Percentiles rank a stretch among this genome's conserved stretches.
These are phyloP conservation scores for Macaranga tanarius DNA, from an alignment of 441 rosid species.

Conservation along the genomic window DNA sequence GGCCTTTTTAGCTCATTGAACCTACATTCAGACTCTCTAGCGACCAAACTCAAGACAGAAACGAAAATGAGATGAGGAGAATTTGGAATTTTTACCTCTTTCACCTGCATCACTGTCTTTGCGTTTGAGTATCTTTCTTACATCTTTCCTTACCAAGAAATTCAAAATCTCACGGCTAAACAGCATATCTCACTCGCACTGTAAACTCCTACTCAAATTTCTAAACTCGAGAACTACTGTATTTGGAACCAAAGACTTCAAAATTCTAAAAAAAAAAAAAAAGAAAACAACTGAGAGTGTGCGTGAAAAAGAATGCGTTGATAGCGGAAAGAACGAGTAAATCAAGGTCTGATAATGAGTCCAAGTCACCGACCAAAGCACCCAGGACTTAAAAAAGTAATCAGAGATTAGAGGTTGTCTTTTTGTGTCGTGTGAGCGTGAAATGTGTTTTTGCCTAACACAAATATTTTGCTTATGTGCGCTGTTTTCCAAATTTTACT, in stretches of 20 bases:
- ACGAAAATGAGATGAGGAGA: not conserved
- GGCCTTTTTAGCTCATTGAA: too few species aligned
- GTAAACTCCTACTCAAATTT: not conserved
- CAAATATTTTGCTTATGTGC: too few species aligned
- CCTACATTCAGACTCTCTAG: too few species aligned
- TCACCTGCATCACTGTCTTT: conserved; percentile 88
- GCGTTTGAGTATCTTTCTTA: conserved; percentile 75
- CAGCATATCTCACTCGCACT: conserved; percentile 15
- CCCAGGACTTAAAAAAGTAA: not conserved
- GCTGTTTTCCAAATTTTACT: too few species aligned
- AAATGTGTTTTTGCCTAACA: not conserved
- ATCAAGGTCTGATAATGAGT: not conserved
- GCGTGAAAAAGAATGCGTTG: not conserved
- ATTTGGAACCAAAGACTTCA: not conserved
- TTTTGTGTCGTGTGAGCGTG: not conserved
- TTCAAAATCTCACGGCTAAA: conserved; percentile 46
- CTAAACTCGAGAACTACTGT: not conserved
- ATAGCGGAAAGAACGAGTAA: not conserved
- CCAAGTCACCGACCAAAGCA: not conserved
- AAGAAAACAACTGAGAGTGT: not conserved
- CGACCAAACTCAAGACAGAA: not conserved
- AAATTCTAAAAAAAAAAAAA: not conserved
- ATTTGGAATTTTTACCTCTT: conserved; percentile 37
- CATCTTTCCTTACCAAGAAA: conserved; percentile 62
- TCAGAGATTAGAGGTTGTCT: not conserved